Percentiles rank a stretch among this genome's conserved stretches.
Evolutionary conservation across 2,329 filamentous ascomycete species (phyloP).

Genomic region (Neopestalotiopsis sp.): DNA sequence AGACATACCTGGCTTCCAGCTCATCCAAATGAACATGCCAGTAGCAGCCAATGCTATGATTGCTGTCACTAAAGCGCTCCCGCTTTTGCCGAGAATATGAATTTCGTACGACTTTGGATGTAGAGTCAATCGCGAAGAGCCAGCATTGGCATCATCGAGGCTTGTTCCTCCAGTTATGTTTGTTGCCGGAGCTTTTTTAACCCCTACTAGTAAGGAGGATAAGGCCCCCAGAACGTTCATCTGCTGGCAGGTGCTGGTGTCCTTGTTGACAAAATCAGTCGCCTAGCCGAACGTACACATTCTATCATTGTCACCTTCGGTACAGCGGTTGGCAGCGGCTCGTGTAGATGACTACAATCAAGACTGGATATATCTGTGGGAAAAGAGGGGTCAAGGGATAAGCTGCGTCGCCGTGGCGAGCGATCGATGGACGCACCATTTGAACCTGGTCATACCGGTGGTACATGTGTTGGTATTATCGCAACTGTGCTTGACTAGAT

Average conservation of each 20-base stretch:
- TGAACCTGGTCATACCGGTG: conserved; percentile 63
- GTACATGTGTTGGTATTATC: conserved; percentile 61
- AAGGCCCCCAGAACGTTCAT: conserved; percentile 49
- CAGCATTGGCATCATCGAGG: conserved; percentile 13
- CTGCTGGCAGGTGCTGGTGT: conserved; percentile 49
- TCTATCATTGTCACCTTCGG: conserved; percentile 43
- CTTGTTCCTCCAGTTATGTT: conserved; percentile 18
- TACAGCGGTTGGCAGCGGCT: conserved; percentile 56
- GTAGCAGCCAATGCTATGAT: background rate
- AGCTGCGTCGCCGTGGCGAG: conserved; percentile 54
- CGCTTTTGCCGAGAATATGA: background rate
- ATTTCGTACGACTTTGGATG: background rate
- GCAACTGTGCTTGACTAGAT: conserved; percentile 48
- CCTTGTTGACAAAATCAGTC: conserved; percentile 43
- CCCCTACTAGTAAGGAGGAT: conserved; percentile 39
- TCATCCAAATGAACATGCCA: conserved; percentile 17
- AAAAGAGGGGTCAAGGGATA: conserved; percentile 57
- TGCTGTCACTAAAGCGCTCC: conserved; percentile 15
- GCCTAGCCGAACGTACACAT: conserved; percentile 53
- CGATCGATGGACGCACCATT: conserved; percentile 59
- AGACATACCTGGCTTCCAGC: background rate
- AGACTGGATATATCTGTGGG: conserved; percentile 47
- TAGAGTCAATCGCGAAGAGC: background rate
- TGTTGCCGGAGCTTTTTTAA: conserved; percentile 10
- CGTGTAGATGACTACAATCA: conserved; percentile 53